A percentile compares a stretch with the other conserved stretches of the same genome.
Evolutionary conservation across 179 eudicot species (phyloP).

Genomic region (Spinacia oleracea): DNA sequence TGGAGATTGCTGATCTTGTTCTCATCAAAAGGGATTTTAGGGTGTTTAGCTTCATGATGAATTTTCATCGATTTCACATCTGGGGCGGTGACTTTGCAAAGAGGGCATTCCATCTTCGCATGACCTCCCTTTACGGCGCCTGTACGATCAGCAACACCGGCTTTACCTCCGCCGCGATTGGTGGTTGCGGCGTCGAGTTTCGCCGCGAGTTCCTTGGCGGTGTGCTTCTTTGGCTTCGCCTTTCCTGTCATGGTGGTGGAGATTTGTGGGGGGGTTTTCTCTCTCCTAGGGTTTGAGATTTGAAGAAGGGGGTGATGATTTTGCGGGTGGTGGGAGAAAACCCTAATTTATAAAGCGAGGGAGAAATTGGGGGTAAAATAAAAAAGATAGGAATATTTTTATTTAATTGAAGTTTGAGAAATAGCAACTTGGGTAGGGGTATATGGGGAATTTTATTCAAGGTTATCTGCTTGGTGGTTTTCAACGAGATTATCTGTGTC

Average conservation of each 20-base stretch:
- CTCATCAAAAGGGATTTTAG: constrained; percentile 88
- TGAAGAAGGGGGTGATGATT: constrained; percentile 1
- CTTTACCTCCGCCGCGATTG: constrained; percentile 92
- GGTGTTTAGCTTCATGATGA: constrained; percentile 92
- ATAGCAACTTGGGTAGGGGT: not conserved
- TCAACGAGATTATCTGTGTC: no score
- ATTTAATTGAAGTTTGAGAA: not conserved
- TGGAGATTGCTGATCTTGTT: constrained; percentile 71
- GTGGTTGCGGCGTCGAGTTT: constrained; percentile 87
- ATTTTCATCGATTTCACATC: constrained; percentile 94
- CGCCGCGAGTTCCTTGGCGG: constrained; percentile 86
- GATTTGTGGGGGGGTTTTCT: constrained; percentile 16
- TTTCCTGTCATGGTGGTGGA: constrained; percentile 74
- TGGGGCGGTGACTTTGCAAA: constrained; percentile 83
- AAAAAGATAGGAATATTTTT: not conserved
- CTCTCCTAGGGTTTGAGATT: constrained; percentile 39
- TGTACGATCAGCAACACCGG: constrained; percentile 70
- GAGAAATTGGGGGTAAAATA: not conserved
- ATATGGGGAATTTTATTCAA: not conserved
- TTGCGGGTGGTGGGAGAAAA: constrained; percentile 1
- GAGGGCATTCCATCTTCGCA: constrained; percentile 91
- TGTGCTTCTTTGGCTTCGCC: constrained; percentile 99
- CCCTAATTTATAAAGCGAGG: constrained; percentile 14
- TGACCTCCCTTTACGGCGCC: constrained; percentile 90
- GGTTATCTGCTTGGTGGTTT: not conserved